These are phyloP conservation scores for Starmerella floricola DNA, from an alignment of 805 yeast species.

Conservation along the genomic window DNA sequence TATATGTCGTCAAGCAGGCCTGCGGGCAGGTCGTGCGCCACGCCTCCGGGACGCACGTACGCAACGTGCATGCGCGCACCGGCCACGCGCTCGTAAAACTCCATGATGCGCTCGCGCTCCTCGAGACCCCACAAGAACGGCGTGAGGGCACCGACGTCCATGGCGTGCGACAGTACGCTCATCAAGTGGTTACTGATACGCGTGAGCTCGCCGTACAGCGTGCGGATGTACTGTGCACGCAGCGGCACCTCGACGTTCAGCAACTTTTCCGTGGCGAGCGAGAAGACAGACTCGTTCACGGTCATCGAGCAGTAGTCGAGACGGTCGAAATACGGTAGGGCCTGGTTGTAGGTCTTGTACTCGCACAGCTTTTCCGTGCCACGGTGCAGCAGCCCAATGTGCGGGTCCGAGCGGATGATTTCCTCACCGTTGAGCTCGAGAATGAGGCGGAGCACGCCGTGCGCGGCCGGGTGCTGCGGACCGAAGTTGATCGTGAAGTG, in stretches of 20 bases:
- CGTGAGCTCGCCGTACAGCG: conserved; percentile 77
- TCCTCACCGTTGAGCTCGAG: conserved; percentile 83
- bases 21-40: conserved; percentile 72
- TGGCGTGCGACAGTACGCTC: conserved; percentile 78
- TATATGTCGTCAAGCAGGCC: conserved; percentile 81
- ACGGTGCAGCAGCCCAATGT: conserved; percentile 75
- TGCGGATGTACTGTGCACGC: conserved; percentile 74
- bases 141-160: conserved; percentile 91
- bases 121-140: conserved; percentile 92
- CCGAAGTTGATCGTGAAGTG: conserved; percentile 85
- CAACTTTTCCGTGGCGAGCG: conserved; percentile 73
- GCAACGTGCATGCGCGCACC: conserved; percentile 87
- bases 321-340: conserved; percentile 78
- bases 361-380: conserved; percentile 85
- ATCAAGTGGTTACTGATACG: conserved; percentile 72
- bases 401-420: conserved; percentile 77
- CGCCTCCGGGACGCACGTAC: conserved; percentile 87
- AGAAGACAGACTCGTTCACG: conserved; percentile 79
- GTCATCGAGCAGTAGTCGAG: conserved; percentile 76
- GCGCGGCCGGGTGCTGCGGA: conserved; percentile 93
- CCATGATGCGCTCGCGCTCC: conserved; percentile 88
- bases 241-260: conserved; percentile 74
- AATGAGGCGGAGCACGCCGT: conserved; percentile 78
- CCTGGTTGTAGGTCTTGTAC: conserved; percentile 75
- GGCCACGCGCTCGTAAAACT: conserved; percentile 77